Base-by-base conservation (phyloP, 768 basidiomycete genomes). In the Boletus edulis region DNA sequence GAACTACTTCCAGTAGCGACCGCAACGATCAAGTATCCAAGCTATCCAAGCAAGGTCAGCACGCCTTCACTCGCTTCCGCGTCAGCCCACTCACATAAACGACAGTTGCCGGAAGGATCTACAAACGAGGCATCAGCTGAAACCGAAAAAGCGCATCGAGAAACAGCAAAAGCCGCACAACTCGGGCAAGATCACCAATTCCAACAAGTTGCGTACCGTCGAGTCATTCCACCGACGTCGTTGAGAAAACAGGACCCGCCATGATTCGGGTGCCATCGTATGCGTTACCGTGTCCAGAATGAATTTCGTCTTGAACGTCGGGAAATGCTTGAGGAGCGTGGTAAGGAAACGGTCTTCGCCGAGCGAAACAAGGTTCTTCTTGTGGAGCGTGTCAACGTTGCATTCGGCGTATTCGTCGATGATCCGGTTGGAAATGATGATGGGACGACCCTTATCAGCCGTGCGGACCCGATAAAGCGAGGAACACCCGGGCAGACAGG, bases 151-250 rank as follows among this genome's bases (percentile, higher is more conserved):
- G 17, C 91, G 78, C 94, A 98, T 95, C 24, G 92, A 95, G 80
- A 98, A 97, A 72, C 91, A 94, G 20, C 20, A 20, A 20, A 20
- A 20, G 20, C 20, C 20, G 66, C 93, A 92, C 47, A 97, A 69
- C 66, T 96, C 92, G 2, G 90, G 89, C 35, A 97, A 72, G 52
- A 94, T 75, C 7, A 92, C 86, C 58, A 97, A 74, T 74, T 97
- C 94, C 69, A 89, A 86, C 47, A 97, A 71, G 67, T 97, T 97
- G 68, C 97, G 94, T 7, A 98, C 85, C 0, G 94, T 97, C 41
- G 94, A 96, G 73, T 97, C 96, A 72, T 96, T 98, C 94, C 94
- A 98, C 45, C 94, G 84, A 72, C 94, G 86, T 66, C 93, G 82
- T 70, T 95, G 94, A 1, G 93, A 95, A 59, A 98, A 87, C 63